Evolutionary conservation across 306 rosid genomes (phyloP), one percentile per base, ranked within the genome.

Genomic region (Spatholobus suberectus): DNA sequence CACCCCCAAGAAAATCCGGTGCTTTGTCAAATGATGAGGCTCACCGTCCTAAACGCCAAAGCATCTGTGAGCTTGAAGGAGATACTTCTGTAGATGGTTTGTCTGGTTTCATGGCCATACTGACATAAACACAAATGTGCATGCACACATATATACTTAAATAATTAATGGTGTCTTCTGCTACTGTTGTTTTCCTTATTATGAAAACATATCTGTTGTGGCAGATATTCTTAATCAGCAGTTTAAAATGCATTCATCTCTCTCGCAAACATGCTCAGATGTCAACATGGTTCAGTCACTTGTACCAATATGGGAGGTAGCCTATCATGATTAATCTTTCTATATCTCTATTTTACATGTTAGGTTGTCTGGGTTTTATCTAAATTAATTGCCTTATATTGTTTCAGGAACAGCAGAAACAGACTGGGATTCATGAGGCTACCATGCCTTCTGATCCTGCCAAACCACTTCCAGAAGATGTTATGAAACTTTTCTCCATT

Each of bases 271-370:
- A 41, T 79, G 66, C 79, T 86, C 90, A 27, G 92, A 93, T 83
- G 92, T 90, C 80, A 91, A 92, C 90, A 93, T 92, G 97, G 98
- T 95, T 81, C 97, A 95, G 84, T 95, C 98, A 65, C 95, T 95
- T 86, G 73, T 89, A 62, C 96, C 97, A 44, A 95, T 95, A 83
- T 95, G 94, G 98, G 97, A 95, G 97, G 98, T 93, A 49, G 61
- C 79, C 37, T 55, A 18, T 68, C 49, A 21, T 69, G 51, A 20
- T 83, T 62, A 40, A 38, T 76, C 83, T 43, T 70, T 41, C 24
- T 46, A 21, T 27, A 69, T 68, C 43, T 18, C 62, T 46, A 66
- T 46, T 75, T 41, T 75, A 62, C 78, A 68, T 57, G 58, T 61
- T 72, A 41, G 38, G 6, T 38, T 73, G 66, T 44, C 73, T 72